Base-by-base conservation (phyloP, 75 land plant species). In the Picea glauca region DNA sequence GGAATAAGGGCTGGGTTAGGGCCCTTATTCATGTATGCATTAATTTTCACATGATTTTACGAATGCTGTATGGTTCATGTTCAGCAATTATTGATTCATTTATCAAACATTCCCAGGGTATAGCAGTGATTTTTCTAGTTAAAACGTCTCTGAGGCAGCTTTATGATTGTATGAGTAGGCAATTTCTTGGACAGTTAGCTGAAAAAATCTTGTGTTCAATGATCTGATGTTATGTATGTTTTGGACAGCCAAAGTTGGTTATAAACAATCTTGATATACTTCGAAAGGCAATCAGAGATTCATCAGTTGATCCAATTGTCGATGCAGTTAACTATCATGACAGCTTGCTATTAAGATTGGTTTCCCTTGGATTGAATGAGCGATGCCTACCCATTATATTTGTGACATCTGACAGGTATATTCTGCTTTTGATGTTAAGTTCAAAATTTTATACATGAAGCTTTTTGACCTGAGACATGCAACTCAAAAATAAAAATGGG, bases 191-290 rank as follows among this genome's bases (percentile, higher is more conserved):
- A 23, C 26, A 23, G 8, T 62, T 13, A 30, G 66, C 13, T 63
- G 13, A 30, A 63, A 31, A 23, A 26, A 12, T 11, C 6, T 65
- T 40, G 26, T 70, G 21, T 43, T 20, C 40, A 40, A 18, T 70
- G 40, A 13, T 60, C 50, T 70, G 63, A 74, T 81, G 57, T 31
- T 13, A 76, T 17, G 33, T 38, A 40, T 38, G 58, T 65, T 50
- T 33, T 81, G 77, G 80, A 78, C 93, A 94, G 96, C 96, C 96
- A 64, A 94, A 92, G 86, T 79, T 94, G 81, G 84, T 94, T 30
- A 82, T 94, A 62, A 88, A 88, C 78, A 88, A 90, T 76, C 76
- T 92, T 50, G 96, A 94, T 56, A 83, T 88, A 58, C 76, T 94
- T 43, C 81, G 89, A 35, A 85, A 88, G 64, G 90, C 96, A 35